These are phyloP conservation scores for Fraxinus nigra DNA, from an alignment of 305 asterid species.

Conservation along the genomic window DNA sequence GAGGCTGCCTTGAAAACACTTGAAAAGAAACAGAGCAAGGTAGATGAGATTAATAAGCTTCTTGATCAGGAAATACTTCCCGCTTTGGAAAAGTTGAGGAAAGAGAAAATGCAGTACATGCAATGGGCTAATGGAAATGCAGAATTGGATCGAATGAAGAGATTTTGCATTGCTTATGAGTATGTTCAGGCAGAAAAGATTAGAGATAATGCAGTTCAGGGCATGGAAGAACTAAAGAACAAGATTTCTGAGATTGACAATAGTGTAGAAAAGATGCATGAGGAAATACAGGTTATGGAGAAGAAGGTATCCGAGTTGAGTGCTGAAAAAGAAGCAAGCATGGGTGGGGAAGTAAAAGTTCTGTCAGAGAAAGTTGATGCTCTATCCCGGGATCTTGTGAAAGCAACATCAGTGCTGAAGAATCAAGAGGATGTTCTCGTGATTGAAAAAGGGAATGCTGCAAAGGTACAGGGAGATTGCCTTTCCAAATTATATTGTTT, in stretches of 20 bases:
- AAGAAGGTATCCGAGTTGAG: slow-evolving; percentile 52
- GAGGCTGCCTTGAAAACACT: slow-evolving; percentile 98
- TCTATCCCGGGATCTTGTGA: slow-evolving; percentile 74
- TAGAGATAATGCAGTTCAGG: slow-evolving; percentile 63
- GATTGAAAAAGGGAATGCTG: slow-evolving; percentile 64
- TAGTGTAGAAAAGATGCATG: slow-evolving; percentile 49
- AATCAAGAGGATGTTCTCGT: slow-evolving; percentile 68
- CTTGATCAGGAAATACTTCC: slow-evolving; percentile 97
- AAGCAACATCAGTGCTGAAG: slow-evolving; percentile 66
- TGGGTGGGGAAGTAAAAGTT: slow-evolving; percentile 88
- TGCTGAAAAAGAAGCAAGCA: slow-evolving; percentile 74
- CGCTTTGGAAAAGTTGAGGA: slow-evolving; percentile 86
- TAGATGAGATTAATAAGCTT: slow-evolving; percentile 97
- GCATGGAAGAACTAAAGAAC: slow-evolving; percentile 56
- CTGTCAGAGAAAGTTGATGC: slow-evolving; percentile 75
- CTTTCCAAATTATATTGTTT: background rate
- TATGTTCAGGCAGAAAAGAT: slow-evolving; percentile 78
- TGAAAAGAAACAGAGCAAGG: slow-evolving; percentile 95
- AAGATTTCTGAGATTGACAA: slow-evolving; percentile 61
- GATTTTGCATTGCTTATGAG: slow-evolving; percentile 91
- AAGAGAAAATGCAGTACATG: slow-evolving; percentile 94
- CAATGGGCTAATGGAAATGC: slow-evolving; percentile 99
- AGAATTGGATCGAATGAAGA: slow-evolving; percentile 81
- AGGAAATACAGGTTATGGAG: slow-evolving; percentile 69
- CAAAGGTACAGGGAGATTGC: slow-evolving; percentile 49